Percentiles rank a stretch among this genome's conserved stretches.
phyloP scores from a whole-genome alignment of 805 yeast genomes.

The Wickerhamomyces alni region DNA sequence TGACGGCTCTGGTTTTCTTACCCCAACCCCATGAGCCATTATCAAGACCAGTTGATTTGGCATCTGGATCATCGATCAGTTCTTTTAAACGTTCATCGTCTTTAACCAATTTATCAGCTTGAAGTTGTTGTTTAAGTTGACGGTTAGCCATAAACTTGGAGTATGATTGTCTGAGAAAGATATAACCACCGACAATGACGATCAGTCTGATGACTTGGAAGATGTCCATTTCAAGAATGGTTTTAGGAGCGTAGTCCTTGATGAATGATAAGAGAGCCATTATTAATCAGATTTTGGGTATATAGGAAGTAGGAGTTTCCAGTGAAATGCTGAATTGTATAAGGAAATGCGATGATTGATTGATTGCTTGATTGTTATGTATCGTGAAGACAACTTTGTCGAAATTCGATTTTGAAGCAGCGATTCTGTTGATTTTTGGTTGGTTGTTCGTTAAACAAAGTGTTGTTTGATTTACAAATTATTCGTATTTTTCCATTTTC shows the following conservation, averaged over 20 bases:
- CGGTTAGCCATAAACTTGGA: conserved; percentile 50
- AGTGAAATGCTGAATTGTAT: no score
- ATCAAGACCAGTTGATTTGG: conserved; percentile 26
- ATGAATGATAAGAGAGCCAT: conserved; percentile 1
- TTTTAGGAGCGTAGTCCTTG: conserved; percentile 8
- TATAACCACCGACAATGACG: conserved; percentile 56
- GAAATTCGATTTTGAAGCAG: no score
- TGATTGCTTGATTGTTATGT: no score
- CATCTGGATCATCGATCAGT: conserved; percentile 30
- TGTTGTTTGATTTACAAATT: no score
- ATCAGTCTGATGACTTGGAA: conserved; percentile 42
- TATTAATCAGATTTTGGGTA: neutral
- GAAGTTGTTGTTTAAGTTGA: conserved; percentile 50
- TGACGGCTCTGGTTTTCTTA: conserved; percentile 58
- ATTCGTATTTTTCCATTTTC: no score
- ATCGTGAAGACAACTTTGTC: no score
- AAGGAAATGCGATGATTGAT: no score
- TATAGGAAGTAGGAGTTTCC: no score
- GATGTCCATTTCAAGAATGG: conserved; percentile 36
- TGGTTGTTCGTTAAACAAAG: no score
- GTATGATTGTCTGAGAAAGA: conserved; percentile 50
- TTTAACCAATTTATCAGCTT: conserved; percentile 22
- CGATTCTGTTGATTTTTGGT: no score
- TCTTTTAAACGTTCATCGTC: conserved; percentile 9
- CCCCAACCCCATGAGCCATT: conserved; percentile 73